These are phyloP conservation scores for Plantago lanceolata DNA, from an alignment of 305 asterid species.

Conservation along the genomic window DNA sequence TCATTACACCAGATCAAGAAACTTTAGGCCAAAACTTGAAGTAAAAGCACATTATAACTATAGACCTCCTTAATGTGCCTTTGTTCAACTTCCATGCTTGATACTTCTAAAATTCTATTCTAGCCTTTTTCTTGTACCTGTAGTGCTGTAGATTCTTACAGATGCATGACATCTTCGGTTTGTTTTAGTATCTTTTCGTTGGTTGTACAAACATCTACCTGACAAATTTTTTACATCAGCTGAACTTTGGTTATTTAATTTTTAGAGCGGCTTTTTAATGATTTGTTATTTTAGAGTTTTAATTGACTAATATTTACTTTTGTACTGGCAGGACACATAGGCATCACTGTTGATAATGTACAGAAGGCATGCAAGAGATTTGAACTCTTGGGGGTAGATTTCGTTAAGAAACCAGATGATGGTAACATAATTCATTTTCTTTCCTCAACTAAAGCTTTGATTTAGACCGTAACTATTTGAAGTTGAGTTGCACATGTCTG, in stretches of 20 bases:
- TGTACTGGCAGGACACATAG: constrained; percentile 67
- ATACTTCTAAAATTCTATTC: too few species aligned
- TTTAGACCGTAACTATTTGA: neutral
- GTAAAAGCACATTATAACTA: too few species aligned
- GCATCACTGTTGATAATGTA: constrained; percentile 70
- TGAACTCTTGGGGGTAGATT: constrained; percentile 68
- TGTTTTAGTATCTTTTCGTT: too few species aligned
- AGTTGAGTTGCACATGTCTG: neutral
- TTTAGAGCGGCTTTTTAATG: too few species aligned
- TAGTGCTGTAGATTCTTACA: too few species aligned
- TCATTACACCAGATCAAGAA: too few species aligned
- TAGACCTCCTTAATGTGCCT: too few species aligned
- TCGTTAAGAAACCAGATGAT: constrained; percentile 67
- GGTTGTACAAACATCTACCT: too few species aligned
- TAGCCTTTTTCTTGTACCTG: too few species aligned
- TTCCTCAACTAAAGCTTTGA: neutral
- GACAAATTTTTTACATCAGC: neutral
- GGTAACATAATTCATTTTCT: constrained; percentile 39
- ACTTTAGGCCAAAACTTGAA: too few species aligned
- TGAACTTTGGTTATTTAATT: neutral
- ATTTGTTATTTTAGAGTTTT: constrained; percentile 6
- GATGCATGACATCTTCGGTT: too few species aligned
- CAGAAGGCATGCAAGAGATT: constrained; percentile 75
- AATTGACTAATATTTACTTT: constrained; percentile 14
- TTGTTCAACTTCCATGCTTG: too few species aligned